Base-by-base conservation (phyloP, 208 protist species). In the Leishmania arabica region DNA sequence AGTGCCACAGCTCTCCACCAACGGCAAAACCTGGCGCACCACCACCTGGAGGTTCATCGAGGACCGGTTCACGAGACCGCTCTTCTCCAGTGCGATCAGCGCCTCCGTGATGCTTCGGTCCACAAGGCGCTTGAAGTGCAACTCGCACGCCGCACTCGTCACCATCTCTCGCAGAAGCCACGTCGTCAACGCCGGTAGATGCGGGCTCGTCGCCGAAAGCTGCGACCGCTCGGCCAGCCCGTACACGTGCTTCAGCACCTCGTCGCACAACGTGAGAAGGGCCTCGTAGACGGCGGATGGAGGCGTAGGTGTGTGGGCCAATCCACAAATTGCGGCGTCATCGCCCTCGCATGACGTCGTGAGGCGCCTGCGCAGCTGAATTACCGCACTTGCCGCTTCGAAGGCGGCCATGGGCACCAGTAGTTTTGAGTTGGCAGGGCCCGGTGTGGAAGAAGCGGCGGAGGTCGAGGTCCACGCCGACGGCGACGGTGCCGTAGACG, bases 141-240 rank as follows among this genome's bases (percentile, higher is more conserved):
- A 82, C 56, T 82, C 80, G 81, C 90, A 95, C 40, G 81, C 76
- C 3, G 77, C 42, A 56, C 85, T 91, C 21, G 78, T 56, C 42
- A 89, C 85, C 78, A 87, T 88, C 83, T 97, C 90, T 19, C 85
- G 84, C 82, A 97, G 86, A 83, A 97, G 81, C 94, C 94, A 97
- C 56, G 88, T 80, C 65, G 90, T 91, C 45, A 97, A 80, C 31
- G 87, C 88, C 9, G 75, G 75, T 51, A 97, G 87, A 42, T 90
- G 65, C 53, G 83, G 82, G 74, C 81, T 91, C 9, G 87, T 78
- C 62, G 65, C 74, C 9, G 87, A 77, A 47, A 93, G 82, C 79
- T 86, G 85, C 54, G 79, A 92, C 47, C 73, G 71, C 78, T 80
- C 78, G 6, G 85, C 86, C 65, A 88, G 80, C 64, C 56, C 73